Conservation (phyloP, 495 filamentous ascomycete genomes). For the Aspergillus incahuasiensis region DNA sequence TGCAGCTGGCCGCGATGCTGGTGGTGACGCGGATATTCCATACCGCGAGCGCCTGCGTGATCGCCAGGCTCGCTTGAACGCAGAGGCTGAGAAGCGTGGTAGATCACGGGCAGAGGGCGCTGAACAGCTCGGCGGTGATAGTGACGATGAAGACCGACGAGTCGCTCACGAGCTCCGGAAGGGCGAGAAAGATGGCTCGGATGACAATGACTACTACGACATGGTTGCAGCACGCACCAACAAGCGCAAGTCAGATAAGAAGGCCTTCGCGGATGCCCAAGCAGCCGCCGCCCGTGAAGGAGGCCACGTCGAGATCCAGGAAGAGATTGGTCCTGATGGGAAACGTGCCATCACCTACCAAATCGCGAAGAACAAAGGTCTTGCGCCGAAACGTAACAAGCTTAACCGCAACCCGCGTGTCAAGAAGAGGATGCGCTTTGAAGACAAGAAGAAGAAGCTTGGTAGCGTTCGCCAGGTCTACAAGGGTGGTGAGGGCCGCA, state of each 20-base stretch:
- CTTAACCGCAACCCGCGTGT: slow-evolving; percentile 90
- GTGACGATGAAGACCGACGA: slow-evolving; percentile 50
- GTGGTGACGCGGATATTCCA: slow-evolving; percentile 89
- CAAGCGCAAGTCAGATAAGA: slow-evolving; percentile 69
- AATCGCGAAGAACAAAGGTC: slow-evolving; percentile 96
- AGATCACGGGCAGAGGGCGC: slow-evolving; percentile 57
- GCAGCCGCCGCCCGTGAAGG: slow-evolving; percentile 51
- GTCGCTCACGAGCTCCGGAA: slow-evolving; percentile 36
- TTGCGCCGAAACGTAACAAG: slow-evolving; percentile 85
- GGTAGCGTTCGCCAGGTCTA: slow-evolving; percentile 75
- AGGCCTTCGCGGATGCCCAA: slow-evolving; percentile 52
- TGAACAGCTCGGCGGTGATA: slow-evolving; percentile 61
- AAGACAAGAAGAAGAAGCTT: slow-evolving; percentile 93
- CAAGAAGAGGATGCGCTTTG: slow-evolving; percentile 94
- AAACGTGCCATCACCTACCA: slow-evolving; percentile 86
- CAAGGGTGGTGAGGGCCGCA: slow-evolving; percentile 79
- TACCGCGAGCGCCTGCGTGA: slow-evolving; percentile 83
- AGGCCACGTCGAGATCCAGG: slow-evolving; percentile 52
- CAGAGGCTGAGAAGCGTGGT: slow-evolving; percentile 80
- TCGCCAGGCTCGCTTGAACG: slow-evolving; percentile 75
- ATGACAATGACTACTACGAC: slow-evolving; percentile 84
- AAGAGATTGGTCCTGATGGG: slow-evolving; percentile 63
- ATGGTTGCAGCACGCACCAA: slow-evolving; percentile 67
- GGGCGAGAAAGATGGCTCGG: slow-evolving; percentile 29
- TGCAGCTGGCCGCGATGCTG: slow-evolving; percentile 74